A percentile compares a stretch with the other conserved stretches of the same genome.
Evolutionary conservation across 2,329 filamentous ascomycete genomes (phyloP).

Genomic region (Calonectria multiphialidica): DNA sequence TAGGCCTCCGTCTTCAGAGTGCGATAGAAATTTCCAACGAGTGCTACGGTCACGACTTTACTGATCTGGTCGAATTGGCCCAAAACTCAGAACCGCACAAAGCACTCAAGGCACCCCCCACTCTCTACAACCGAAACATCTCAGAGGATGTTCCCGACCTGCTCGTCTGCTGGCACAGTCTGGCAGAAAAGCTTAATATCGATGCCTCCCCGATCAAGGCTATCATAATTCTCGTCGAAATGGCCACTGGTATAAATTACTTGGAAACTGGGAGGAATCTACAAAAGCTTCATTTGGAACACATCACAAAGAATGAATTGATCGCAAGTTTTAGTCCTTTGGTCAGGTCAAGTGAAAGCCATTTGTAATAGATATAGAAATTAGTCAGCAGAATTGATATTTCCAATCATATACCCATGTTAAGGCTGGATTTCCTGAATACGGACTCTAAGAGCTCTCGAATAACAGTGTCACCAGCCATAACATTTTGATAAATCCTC

Average conservation of each 20-base stretch:
- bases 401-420: too few species aligned
- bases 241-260: background rate
- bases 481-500: too few species aligned
- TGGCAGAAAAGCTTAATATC: background rate
- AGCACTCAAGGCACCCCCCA: background rate
- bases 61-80: background rate
- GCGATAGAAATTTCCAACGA: background rate
- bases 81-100: background rate
- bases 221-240: background rate
- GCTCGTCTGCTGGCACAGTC: background rate
- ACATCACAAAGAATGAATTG: background rate
- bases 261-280: background rate
- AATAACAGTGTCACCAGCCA: too few species aligned
- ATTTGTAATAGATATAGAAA: background rate
- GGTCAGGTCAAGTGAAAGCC: background rate
- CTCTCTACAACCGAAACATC: background rate
- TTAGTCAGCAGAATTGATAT: background rate
- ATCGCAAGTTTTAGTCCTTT: background rate
- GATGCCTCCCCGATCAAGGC: background rate
- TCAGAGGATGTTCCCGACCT: background rate
- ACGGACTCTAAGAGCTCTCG: too few species aligned
- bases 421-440: too few species aligned
- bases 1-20: background rate
- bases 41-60: background rate
- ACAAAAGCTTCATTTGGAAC: background rate